A percentile compares a stretch with the other conserved stretches of the same genome.
phyloP scores from a whole-genome alignment of 2,329 filamentous ascomycete genomes.

The Didymella glomerata region DNA sequence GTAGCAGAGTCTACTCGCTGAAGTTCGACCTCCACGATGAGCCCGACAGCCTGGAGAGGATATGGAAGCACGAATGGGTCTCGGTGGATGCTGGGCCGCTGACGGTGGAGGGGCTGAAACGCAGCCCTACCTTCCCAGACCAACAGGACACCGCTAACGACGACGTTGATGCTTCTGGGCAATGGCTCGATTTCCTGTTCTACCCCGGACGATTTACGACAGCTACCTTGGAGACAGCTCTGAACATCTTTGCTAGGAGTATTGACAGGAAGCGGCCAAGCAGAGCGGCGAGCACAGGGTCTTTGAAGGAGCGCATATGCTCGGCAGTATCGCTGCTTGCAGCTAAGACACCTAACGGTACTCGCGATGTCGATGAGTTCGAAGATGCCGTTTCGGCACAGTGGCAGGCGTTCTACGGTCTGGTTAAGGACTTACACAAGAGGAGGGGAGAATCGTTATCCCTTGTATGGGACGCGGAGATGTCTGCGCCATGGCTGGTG shows the following conservation, averaged over 20 bases:
- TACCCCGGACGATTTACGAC: constrained; percentile 82
- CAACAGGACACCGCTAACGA: constrained; percentile 42
- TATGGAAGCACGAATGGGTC: constrained; percentile 69
- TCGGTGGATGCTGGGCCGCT: constrained; percentile 54
- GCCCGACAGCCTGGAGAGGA: constrained; percentile 67
- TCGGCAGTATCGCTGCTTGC: constrained; percentile 75
- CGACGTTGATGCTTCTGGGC: constrained; percentile 68
- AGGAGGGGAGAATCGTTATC: constrained; percentile 83
- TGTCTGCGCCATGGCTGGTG: constrained; percentile 81
- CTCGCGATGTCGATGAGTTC: constrained; percentile 79
- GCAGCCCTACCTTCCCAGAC: constrained; percentile 50
- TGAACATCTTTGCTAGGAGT: constrained; percentile 80
- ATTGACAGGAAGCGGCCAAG: constrained; percentile 46
- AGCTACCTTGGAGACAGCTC: constrained; percentile 81
- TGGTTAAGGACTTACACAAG: constrained; percentile 86
- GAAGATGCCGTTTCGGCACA: constrained; percentile 77
- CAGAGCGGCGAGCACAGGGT: constrained; percentile 53
- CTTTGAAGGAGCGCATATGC: constrained; percentile 79
- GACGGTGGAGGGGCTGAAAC: constrained; percentile 53
- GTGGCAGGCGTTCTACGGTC: constrained; percentile 89
- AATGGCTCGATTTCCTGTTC: constrained; percentile 86
- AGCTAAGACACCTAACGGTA: constrained; percentile 68
- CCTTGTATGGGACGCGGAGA: constrained; percentile 74
- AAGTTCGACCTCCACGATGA: constrained; percentile 75
- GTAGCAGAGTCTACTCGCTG: constrained; percentile 73